phyloP scores from a whole-genome alignment of 1,139 yeast genomes.

The Debaryomyces coudertii region DNA sequence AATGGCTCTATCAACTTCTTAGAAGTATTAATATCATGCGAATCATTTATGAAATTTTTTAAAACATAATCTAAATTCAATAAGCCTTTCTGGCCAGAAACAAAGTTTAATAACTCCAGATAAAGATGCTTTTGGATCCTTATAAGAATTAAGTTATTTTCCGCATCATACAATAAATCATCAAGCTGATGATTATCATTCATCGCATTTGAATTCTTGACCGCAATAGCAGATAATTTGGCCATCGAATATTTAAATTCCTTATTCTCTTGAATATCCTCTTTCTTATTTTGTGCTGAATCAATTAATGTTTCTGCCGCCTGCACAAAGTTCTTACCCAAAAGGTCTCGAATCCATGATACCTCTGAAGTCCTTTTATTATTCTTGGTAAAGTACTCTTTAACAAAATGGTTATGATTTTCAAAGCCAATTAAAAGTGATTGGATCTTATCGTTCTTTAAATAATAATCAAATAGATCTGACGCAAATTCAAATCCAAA shows the following conservation, averaged over 20 bases:
- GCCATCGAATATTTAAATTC: constrained; percentile 71
- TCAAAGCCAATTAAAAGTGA: constrained; percentile 61
- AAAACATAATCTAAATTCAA: constrained; percentile 20
- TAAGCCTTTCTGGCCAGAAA: constrained; percentile 24
- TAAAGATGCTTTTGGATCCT: constrained; percentile 52
- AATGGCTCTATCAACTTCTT: constrained; percentile 31
- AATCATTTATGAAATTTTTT: constrained; percentile 27
- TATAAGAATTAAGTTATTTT: constrained; percentile 47
- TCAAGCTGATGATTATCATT: constrained; percentile 16
- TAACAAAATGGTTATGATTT: constrained; percentile 52
- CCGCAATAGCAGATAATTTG: constrained; percentile 54
- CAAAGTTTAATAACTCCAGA: constrained; percentile 32
- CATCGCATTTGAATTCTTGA: constrained; percentile 12
- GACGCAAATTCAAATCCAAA: constrained; percentile 74
- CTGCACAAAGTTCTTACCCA: constrained; percentile 49
- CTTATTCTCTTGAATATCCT: constrained; percentile 50
- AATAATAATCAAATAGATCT: constrained; percentile 62
- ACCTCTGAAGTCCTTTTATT: constrained; percentile 55
- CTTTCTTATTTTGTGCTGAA: constrained; percentile 39
- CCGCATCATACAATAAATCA: constrained; percentile 45
- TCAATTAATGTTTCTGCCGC: constrained; percentile 54
- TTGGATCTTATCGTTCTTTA: constrained; percentile 56
- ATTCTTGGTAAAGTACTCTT: constrained; percentile 53
- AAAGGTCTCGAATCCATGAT: constrained; percentile 74
- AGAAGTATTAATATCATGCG: constrained; percentile 18